Evolutionary conservation across 2,329 filamentous ascomycete genomes (phyloP).

Genomic region (Neofusicoccum ribis): DNA sequence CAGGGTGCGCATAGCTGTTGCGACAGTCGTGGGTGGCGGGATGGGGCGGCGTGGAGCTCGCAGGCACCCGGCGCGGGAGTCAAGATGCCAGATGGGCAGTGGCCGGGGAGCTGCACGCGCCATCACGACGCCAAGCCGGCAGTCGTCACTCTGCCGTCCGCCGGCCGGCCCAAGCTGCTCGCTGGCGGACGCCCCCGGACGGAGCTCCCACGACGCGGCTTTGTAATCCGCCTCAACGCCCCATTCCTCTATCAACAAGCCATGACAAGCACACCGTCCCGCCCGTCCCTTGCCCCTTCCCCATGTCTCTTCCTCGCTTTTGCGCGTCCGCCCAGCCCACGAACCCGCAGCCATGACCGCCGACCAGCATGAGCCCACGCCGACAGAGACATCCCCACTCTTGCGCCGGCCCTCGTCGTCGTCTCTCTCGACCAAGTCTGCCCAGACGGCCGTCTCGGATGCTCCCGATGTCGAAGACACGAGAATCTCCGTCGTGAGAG

Average conservation of each 20-base stretch:
- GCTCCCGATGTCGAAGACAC: background rate
- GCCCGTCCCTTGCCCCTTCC: background rate
- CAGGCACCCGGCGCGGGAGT: background rate
- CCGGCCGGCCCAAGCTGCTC: background rate
- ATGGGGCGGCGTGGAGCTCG: background rate
- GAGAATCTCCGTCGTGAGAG: slow-evolving; percentile 2
- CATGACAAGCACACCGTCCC: background rate
- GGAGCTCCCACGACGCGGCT: background rate
- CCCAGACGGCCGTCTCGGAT: background rate
- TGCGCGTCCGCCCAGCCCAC: background rate
- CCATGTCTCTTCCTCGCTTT: background rate
- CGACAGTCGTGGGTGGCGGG: background rate
- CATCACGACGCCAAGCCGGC: background rate
- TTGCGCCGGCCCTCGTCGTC: background rate
- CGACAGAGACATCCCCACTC: slow-evolving; percentile 15
- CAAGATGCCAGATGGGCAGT: slow-evolving; percentile 17
- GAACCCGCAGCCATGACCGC: slow-evolving; percentile 1
- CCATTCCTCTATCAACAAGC: slow-evolving; percentile 3
- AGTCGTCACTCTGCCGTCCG: background rate
- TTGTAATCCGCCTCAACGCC: slow-evolving; percentile 10
- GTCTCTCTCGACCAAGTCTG: slow-evolving; percentile 7
- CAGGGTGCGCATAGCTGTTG: slow-evolving; percentile 6
- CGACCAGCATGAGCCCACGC: background rate
- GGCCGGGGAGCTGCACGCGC: background rate
- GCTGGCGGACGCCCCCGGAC: background rate